A percentile compares a stretch with the other conserved stretches of the same genome.
These are phyloP conservation scores for Naganishia albida DNA, from an alignment of 1,284 basidiomycete genomes.

Conservation along the genomic window DNA sequence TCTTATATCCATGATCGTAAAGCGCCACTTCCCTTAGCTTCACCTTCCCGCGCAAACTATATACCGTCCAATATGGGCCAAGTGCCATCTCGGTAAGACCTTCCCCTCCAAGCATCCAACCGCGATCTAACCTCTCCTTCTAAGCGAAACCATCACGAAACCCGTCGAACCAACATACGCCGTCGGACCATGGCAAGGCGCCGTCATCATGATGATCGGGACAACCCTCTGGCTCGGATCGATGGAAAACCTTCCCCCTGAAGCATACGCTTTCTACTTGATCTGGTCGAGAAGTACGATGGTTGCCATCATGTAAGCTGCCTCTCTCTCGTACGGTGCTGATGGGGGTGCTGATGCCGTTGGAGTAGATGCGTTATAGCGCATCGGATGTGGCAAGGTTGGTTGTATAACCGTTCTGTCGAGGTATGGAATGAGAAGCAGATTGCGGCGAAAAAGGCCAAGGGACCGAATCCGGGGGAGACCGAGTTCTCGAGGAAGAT, in stretches of 20 bases:
- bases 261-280: constrained; percentile 33
- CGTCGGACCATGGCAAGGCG: constrained; percentile 33
- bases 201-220: constrained; percentile 32
- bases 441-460: constrained; percentile 21
- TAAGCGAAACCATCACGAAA: constrained; percentile 10
- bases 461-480: constrained; percentile 30
- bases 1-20: too few relatives aligned
- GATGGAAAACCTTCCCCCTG: constrained; percentile 28
- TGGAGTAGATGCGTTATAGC: constrained; percentile 2
- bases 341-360: neutral
- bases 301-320: constrained; percentile 28
- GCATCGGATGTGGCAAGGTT: constrained; percentile 31
- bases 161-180: constrained; percentile 18
- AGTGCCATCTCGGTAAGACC: constrained; percentile 19
- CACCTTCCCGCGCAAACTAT: too few relatives aligned
- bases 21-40: too few relatives aligned
- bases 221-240: constrained; percentile 32
- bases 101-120: neutral
- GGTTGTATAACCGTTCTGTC: constrained; percentile 27
- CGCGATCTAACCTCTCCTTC: neutral
- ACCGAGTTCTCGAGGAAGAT: constrained; percentile 30
- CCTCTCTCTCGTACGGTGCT: neutral
- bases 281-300: constrained; percentile 32
- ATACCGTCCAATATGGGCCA: constrained; percentile 17
- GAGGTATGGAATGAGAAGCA: constrained; percentile 34